Conservation (phyloP, 2,329 filamentous ascomycete species). For the Diaporthe amygdali region DNA sequence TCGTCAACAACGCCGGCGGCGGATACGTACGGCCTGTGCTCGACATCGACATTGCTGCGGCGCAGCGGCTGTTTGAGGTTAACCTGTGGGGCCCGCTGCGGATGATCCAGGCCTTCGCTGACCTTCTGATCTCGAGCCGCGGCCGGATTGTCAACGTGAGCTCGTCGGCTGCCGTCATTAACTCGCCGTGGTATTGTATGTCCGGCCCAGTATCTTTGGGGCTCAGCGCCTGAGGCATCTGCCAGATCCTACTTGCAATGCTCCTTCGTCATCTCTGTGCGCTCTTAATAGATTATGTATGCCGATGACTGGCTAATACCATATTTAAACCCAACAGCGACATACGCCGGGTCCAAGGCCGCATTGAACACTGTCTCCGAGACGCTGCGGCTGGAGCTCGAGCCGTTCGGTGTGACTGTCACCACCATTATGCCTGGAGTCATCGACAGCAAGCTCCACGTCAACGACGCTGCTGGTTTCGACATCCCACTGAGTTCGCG, state of each 20-base stretch:
- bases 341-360: constrained; percentile 27
- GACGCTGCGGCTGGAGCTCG: constrained; percentile 34
- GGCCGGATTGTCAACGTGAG: background rate
- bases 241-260: no score
- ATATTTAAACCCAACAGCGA: background rate
- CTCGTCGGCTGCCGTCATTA: background rate
- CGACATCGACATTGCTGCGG: constrained; percentile 34
- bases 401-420: constrained; percentile 34
- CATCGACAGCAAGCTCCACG: background rate
- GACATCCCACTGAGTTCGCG: background rate
- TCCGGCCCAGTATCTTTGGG: no score
- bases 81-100: constrained; percentile 37
- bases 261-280: no score
- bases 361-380: constrained; percentile 30
- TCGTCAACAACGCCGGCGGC: constrained; percentile 13
- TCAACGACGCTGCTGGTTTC: background rate
- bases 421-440: background rate
- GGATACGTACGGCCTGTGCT: constrained; percentile 20
- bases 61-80: constrained; percentile 33
- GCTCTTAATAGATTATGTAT: no score
- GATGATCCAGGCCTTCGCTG: background rate
- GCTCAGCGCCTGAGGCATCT: no score
- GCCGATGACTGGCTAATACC: no score
- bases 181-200: background rate
- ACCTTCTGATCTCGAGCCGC: background rate